A percentile compares a stretch with the other conserved stretches of the same genome.
phyloP scores from a whole-genome alignment of 2,329 filamentous ascomycete species.

The Scedosporium minutisporum region DNA sequence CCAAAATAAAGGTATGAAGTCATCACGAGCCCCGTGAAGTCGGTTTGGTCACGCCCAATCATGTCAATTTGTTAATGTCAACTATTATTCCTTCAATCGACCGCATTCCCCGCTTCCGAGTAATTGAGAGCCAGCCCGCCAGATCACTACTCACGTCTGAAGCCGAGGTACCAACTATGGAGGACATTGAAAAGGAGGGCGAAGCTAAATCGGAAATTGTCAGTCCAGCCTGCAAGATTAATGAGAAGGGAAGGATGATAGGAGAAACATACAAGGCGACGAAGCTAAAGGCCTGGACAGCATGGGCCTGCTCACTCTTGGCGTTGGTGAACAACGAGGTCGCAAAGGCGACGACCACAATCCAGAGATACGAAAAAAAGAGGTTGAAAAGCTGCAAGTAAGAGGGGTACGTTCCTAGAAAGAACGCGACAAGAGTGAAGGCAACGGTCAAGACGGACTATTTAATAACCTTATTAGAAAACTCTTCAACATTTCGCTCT shows the following conservation, averaged over 20 bases:
- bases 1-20: too few species aligned
- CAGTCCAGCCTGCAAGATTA: background rate
- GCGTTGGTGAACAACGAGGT: constrained; percentile 18
- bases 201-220: constrained; percentile 16
- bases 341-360: constrained; percentile 21
- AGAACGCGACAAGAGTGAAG: constrained; percentile 12
- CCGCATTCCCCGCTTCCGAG: too few species aligned
- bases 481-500: too few species aligned
- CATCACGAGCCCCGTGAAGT: too few species aligned
- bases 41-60: too few species aligned
- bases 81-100: too few species aligned
- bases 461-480: background rate
- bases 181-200: constrained; percentile 23
- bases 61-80: too few species aligned
- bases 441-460: constrained; percentile 22
- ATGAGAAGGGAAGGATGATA: too few species aligned
- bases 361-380: constrained; percentile 25
- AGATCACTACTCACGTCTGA: background rate
- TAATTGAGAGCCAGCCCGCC: constrained; percentile 9
- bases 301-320: constrained; percentile 14
- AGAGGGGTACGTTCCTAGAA: constrained; percentile 19
- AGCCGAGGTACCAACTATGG: constrained; percentile 21
- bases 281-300: constrained; percentile 23
- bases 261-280: constrained; percentile 21
- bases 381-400: constrained; percentile 22